Evolutionary conservation across 495 filamentous ascomycete genomes (phyloP).

Genomic region (Paragyromitra xinjiangensis): DNA sequence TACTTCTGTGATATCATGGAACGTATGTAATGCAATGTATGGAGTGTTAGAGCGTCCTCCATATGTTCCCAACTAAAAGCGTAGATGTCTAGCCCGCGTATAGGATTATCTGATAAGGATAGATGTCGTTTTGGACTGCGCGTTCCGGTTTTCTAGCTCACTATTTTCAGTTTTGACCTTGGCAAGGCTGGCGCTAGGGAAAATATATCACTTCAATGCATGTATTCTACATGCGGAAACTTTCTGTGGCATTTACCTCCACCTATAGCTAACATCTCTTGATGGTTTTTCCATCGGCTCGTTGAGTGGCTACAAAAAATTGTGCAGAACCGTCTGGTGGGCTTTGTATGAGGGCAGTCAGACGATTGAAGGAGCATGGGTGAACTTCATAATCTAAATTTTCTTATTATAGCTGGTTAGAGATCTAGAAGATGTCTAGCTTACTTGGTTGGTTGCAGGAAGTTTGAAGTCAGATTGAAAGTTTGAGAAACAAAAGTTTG

Average conservation of each 20-base stretch:
- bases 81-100: neutral
- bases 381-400: neutral
- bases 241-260: slow-evolving; percentile 1
- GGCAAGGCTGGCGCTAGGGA: neutral
- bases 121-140: neutral
- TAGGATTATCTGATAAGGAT: neutral
- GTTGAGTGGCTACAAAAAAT: neutral
- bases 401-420: neutral
- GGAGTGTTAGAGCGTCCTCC: neutral
- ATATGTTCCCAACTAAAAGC: neutral
- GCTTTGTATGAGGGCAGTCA: neutral
- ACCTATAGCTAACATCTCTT: neutral
- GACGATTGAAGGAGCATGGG: neutral
- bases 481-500: neutral
- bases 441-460: neutral
- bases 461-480: neutral
- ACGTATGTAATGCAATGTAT: neutral
- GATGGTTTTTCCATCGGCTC: slow-evolving; percentile 6
- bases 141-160: neutral
- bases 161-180: neutral
- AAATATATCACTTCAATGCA: no score
- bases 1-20: neutral
- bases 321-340: neutral
- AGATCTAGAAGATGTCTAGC: neutral
- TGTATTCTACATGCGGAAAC: slow-evolving; percentile 10